Evolutionary conservation across 2,329 filamentous ascomycete species (phyloP), one percentile per base, ranked within the genome.

Genomic region (Verticillium tricorpus): DNA sequence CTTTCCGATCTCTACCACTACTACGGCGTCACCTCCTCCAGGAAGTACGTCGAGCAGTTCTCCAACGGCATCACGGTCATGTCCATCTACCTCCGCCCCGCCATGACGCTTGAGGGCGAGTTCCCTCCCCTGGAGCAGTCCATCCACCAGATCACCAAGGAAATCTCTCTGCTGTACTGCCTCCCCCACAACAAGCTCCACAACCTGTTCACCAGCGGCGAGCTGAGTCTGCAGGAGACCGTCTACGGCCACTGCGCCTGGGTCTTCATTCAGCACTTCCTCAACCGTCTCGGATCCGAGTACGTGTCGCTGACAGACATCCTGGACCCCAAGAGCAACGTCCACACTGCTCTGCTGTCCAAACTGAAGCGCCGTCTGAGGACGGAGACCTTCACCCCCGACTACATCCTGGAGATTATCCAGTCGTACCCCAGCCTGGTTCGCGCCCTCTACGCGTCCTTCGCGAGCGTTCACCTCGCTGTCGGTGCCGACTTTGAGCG

Each of bases 11-110:
- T 99, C 40, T 99, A 99, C 81, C 95, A 99, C 80, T 98, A 97
- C 85, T 99, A 99, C 73, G 94, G 95, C 54, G 85, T 98, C 64
- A 99, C 95, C 2, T 96, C 92, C 71, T 95, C 95, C 32, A 86
- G 95, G 69, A 99, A 99, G 80, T 99, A 99, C 72, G 91, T 99
- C 57, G 92, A 99, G 79, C 95, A 98, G 78, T 99, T 99, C 82
- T 95, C 93, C 72, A 99, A 99, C 76, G 95, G 95, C 65, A 96
- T 97, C 74, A 96, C 92, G 15, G 90, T 98, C 76, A 96, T 98
- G 84, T 97, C 93, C 69, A 86, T 97, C 65, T 99, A 99, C 77
- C 84, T 99, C 63, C 89, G 90, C 67, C 93, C 92, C 25, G 84
- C 90, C 19, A 73, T 82, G 57, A 84, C 84, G 66, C 75, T 83